Evolutionary conservation across 2,329 filamentous ascomycete genomes (phyloP), one percentile per base, ranked within the genome.

Genomic region (Ophiostoma triangulosporum): DNA sequence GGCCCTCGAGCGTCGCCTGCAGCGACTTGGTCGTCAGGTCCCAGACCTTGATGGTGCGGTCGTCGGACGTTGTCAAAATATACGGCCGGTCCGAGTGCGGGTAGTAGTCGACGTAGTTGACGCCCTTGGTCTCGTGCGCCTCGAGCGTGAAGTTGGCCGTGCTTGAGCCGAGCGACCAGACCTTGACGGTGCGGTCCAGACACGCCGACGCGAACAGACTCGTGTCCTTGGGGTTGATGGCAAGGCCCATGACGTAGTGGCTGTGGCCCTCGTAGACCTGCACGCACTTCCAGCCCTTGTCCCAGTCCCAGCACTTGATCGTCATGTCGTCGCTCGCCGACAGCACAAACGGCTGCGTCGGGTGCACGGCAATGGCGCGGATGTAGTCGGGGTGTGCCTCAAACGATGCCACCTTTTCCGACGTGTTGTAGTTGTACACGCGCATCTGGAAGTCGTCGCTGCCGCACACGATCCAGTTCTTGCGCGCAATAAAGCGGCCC

Each of bases 351-450:
- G 93, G 90, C 66, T 95, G 89, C 52, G 57, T 29, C 12, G 93
- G 93, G 68, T 98, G 93, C 35, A 98, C 88, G 59, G 84, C 88
- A 62, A 98, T 96, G 50, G 93, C 90, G 63, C 93, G 87, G 66
- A 98, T 97, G 66, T 98, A 98, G 70, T 98, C 93, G 57, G 93
- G 93, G 67, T 98, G 93, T 51, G 90, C 91, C 73, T 97, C 91
- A 69, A 96, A 97, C 15, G 87, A 87, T 52, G 89, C 91, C 64
- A 97, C 93, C 79, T 96, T 97, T 72, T 98, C 93, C 57, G 88
- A 95, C 52, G 93, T 98, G 73, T 98, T 97, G 78, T 97, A 98
- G 74, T 98, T 97, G 55, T 58, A 54, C 32, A 58, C 48, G 32
- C 60, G 52, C 48, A 74, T 64, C 61, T 75, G 73, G 72, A 94